Evolutionary conservation across 768 basidiomycete species (phyloP).

Genomic region (Agaricus blazei): DNA sequence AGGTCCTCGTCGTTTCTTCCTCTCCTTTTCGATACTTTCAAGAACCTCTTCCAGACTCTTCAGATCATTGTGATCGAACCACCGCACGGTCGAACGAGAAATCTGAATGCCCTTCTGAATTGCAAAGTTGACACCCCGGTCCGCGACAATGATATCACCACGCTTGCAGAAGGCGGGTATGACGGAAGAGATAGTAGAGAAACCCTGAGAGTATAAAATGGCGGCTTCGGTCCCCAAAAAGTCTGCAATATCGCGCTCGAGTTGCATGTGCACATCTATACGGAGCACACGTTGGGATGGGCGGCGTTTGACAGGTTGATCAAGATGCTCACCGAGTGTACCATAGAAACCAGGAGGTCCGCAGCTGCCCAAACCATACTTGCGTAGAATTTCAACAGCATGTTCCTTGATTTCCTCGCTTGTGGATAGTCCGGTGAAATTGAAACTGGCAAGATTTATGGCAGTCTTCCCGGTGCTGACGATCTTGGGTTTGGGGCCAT

Average conservation of each 20-base stretch:
- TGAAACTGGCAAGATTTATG: slow-evolving; percentile 83
- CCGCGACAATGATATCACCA: slow-evolving; percentile 97
- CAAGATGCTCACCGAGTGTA: slow-evolving; percentile 65
- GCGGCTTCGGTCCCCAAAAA: slow-evolving; percentile 86
- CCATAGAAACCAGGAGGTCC: slow-evolving; percentile 98
- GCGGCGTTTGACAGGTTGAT: background rate
- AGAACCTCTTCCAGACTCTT: slow-evolving; percentile 87
- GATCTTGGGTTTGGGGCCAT: slow-evolving; percentile 80
- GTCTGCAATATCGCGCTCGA: slow-evolving; percentile 86
- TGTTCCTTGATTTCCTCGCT: slow-evolving; percentile 84
- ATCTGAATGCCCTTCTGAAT: slow-evolving; percentile 97
- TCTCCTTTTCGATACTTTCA: slow-evolving; percentile 79
- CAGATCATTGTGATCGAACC: slow-evolving; percentile 96
- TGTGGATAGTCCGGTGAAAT: slow-evolving; percentile 86
- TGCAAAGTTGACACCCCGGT: slow-evolving; percentile 92
- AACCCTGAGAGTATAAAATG: slow-evolving; percentile 93
- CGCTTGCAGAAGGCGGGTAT: slow-evolving; percentile 98
- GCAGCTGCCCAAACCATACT: slow-evolving; percentile 92
- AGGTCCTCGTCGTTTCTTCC: slow-evolving; percentile 74
- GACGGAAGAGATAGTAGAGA: slow-evolving; percentile 87
- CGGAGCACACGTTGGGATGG: background rate
- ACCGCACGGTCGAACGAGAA: slow-evolving; percentile 84
- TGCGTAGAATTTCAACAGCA: slow-evolving; percentile 77
- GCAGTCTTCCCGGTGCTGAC: slow-evolving; percentile 67
- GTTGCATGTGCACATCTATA: slow-evolving; percentile 83